phyloP scores from a whole-genome alignment of 257 asterid species.

The Lavandula angustifolia region DNA sequence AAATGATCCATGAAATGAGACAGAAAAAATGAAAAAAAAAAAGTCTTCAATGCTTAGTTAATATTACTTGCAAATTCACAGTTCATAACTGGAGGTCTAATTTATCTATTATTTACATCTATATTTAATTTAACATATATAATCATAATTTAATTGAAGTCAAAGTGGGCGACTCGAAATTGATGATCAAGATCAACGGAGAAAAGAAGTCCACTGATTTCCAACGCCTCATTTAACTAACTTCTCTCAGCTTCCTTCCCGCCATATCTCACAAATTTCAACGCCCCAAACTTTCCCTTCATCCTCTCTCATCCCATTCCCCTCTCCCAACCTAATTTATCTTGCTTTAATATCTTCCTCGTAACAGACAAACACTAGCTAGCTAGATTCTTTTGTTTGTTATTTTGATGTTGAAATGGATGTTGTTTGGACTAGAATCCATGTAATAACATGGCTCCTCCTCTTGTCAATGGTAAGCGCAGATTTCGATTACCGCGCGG shows the following conservation, averaged over 20 bases:
- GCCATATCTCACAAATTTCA: constrained; percentile 36
- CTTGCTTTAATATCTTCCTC: not conserved
- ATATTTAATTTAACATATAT: too few relatives aligned
- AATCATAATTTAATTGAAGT: too few relatives aligned
- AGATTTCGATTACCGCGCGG: constrained; percentile 49
- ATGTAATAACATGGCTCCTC: constrained; percentile 37
- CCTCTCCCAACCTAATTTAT: constrained; percentile 8
- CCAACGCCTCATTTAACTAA: constrained; percentile 36
- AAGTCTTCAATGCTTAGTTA: too few relatives aligned
- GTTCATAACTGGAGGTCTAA: too few relatives aligned
- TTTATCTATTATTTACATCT: too few relatives aligned
- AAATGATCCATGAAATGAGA: too few relatives aligned
- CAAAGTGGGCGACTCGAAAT: too few relatives aligned
- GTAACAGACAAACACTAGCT: not conserved
- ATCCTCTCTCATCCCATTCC: not conserved
- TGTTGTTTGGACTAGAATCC: constrained; percentile 33
- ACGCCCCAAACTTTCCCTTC: not conserved
- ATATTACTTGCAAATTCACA: too few relatives aligned
- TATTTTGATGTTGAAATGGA: constrained; percentile 18
- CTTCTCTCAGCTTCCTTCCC: constrained; percentile 29
- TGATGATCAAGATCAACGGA: constrained; percentile 14
- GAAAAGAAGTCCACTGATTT: constrained; percentile 25
- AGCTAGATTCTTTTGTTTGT: not conserved
- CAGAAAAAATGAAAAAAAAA: too few relatives aligned
- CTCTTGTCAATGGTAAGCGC: constrained; percentile 33